Evolutionary conservation across 83 land plant genomes (phyloP).

Genomic region (Picea engelmannii): DNA sequence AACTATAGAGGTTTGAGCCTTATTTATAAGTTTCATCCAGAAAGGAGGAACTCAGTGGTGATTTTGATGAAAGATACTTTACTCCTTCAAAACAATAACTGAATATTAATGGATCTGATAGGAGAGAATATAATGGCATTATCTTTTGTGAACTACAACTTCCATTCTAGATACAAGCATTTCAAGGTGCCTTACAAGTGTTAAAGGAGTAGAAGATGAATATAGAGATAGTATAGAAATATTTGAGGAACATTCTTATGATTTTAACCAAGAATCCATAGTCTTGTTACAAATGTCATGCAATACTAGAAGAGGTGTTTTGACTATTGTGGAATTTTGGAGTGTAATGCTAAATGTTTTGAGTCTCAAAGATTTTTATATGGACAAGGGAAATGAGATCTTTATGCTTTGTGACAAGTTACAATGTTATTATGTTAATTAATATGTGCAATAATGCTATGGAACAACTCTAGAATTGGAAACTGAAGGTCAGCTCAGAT

Average conservation of each 20-base stretch:
- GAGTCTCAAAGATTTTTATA: no score
- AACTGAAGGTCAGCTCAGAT: constrained; percentile 2
- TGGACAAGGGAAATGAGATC: no score
- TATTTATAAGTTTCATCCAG: neutral
- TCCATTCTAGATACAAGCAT: neutral
- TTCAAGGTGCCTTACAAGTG: neutral
- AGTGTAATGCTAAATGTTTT: no score
- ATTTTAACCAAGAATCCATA: no score
- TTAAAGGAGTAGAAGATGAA: neutral
- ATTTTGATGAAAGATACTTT: neutral
- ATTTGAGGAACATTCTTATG: neutral
- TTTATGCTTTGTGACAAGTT: no score
- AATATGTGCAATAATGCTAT: constrained; percentile 10
- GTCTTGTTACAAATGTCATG: no score
- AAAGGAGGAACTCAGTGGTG: neutral
- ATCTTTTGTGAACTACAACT: neutral
- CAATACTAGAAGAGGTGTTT: no score
- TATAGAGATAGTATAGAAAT: neutral
- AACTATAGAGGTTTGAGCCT: no score
- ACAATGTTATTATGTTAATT: neutral
- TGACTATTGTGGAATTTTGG: no score
- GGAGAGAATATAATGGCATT: neutral
- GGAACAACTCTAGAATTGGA: constrained; percentile 4
- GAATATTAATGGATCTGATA: neutral
- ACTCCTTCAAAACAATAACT: neutral